Evolutionary conservation across 441 rosid species (phyloP), one percentile per base, ranked within the genome.

Genomic region (Populus trichocarpa): DNA sequence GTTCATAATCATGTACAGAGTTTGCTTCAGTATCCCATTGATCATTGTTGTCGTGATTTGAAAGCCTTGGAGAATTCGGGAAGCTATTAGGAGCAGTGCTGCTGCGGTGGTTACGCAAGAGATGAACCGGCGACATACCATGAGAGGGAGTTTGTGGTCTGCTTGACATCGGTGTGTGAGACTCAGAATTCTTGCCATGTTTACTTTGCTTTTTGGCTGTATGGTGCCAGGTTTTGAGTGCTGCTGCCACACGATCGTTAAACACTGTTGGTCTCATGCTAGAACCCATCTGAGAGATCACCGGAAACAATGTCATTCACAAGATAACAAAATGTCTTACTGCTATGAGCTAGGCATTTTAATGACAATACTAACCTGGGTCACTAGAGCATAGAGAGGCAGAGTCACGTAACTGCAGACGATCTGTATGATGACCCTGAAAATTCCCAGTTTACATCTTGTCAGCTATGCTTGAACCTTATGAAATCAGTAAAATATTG

Each of bases 341-440:
- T 10, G 68, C 68, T 25, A 65, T 65, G 16, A 28, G 18, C 68
- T 10, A 4, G 32, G 14, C 68, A 65, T 23, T 32, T n/a, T 18
- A 22, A 8, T 35, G 23, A 16, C 33, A 16, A 13, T 69, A 8
- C 80, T 83, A 67, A 94, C 97, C 92, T 95, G 99, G 23, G 98
- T 96, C 71, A 96, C 99, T 40, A 96, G 76, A 57, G 99, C 99
- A 75, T 96, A 93, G 23, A 96, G 92, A 63, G 99, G 99, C 73
- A 96, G 89, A 33, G 97, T 93, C 81, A 96, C 93, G 64, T 96
- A 96, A 78, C 99, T 96, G 90, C 99, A 96, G 36, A 93, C 33
- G 67, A 95, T 81, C 77, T 95, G 99, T 80, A 90, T 87, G 66
- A 93, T 3, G 50, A 91, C 88, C 92, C 98, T 95, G 91, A 18